Conservation (phyloP, 2,329 filamentous ascomycete species). For the Calonectria hawksworthii region DNA sequence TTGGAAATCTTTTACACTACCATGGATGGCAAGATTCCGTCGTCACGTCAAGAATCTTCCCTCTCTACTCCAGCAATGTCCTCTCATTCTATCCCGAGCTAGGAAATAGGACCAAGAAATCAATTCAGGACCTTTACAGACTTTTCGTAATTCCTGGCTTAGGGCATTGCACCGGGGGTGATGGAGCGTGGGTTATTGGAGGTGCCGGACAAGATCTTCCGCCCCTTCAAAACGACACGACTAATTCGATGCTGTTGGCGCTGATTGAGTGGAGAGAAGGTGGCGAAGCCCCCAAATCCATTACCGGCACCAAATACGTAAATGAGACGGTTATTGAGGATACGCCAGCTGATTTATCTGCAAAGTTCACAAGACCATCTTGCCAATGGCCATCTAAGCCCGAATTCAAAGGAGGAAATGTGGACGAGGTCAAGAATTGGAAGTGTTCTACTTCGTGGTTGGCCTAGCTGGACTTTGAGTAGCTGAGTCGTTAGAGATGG, state of each 20-base stretch:
- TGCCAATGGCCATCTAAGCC: neutral
- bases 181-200: constrained; percentile 2
- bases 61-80: neutral
- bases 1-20: neutral
- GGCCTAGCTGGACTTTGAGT: neutral
- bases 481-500: neutral
- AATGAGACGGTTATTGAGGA: neutral
- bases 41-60: neutral
- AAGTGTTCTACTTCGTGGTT: neutral
- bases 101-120: neutral
- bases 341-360: neutral
- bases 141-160: neutral
- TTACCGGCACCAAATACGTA: neutral
- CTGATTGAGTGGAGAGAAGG: constrained; percentile 1
- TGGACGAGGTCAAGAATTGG: neutral
- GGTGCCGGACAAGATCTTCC: neutral
- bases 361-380: neutral
- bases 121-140: neutral
- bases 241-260: neutral
- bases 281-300: neutral
- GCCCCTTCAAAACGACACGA: neutral
- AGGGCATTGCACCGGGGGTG: neutral
- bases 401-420: neutral
- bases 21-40: constrained; percentile 2
- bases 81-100: neutral